Evolutionary conservation across 805 yeast species (phyloP).

Genomic region (Cyberlindnera veronae): DNA sequence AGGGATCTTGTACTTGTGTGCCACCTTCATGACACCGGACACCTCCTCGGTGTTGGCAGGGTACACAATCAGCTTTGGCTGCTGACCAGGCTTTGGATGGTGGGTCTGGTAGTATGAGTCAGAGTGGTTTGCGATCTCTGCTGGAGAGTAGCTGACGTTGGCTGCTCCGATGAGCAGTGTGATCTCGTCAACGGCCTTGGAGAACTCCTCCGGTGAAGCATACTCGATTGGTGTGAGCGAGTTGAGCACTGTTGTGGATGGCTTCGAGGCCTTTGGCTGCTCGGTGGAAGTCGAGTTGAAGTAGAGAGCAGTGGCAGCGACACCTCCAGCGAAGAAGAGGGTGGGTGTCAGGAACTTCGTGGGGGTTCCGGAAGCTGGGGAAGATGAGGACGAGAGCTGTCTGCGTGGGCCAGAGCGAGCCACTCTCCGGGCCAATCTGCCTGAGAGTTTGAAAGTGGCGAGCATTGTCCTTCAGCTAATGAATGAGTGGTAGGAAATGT

Average conservation of each 20-base stretch:
- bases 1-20: slow-evolving; percentile 60
- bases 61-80: slow-evolving; percentile 56
- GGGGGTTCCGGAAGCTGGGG: not conserved
- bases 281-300: slow-evolving; percentile 1
- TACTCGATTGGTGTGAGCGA: slow-evolving; percentile 38
- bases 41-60: slow-evolving; percentile 68
- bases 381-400: not conserved
- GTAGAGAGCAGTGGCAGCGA: slow-evolving; percentile 14
- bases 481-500: too few species aligned
- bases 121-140: slow-evolving; percentile 49
- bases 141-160: slow-evolving; percentile 29
- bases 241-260: slow-evolving; percentile 34
- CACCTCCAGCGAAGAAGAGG: slow-evolving; percentile 17
- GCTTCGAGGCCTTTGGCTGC: slow-evolving; percentile 1
- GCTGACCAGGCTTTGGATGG: slow-evolving; percentile 55
- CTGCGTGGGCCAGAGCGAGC: not conserved
- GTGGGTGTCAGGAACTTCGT: slow-evolving; percentile 1
- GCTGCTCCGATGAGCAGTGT: slow-evolving; percentile 36
- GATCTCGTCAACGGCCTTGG: slow-evolving; percentile 40
- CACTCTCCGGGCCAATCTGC: not conserved
- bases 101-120: slow-evolving; percentile 63
- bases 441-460: not conserved
- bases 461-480: not conserved
- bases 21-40: slow-evolving; percentile 55
- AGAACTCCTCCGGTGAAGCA: slow-evolving; percentile 36